Base-by-base conservation (phyloP, 306 rosid genomes). In the Erythrophleum fordii region DNA sequence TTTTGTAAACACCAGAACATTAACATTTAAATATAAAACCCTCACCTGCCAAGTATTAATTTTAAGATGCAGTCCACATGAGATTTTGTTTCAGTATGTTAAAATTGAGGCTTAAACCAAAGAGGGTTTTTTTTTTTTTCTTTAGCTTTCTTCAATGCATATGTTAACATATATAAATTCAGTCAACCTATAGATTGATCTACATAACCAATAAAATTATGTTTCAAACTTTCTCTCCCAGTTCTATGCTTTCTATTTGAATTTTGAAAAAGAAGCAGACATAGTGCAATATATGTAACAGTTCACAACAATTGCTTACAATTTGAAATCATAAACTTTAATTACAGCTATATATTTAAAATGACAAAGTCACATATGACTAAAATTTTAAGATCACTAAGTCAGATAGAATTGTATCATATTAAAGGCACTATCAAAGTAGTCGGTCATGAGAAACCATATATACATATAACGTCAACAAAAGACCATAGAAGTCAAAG, bases 401-500 rank as follows among this genome's bases (percentile, higher is more conserved):
- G 20, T 5, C 17, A 23, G 53, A 55, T 59, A 56, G 12, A 28
- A 55, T 39, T 14, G 12, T 6, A n/a, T 41, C 42, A 23, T 23
- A 64, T 18, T 65, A 62, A 64, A 76, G 41, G 34, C 18, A 34
- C 28, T 42, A 64, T n/a, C 9, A 59, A 34, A 2, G 4, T 59
- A 26, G 66, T 8, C 9, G n/a, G 37, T 59, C 31, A 56, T 56
- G 37, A 12, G 37, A 59, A 59, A 59, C 37, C 18, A 58, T n/a
- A 53, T 20, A n/a, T n/a, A n/a, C 18, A 51, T 4, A 23, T 23
- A 25, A 25, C 14, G 11, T 29, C 22, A 61, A 61, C 11, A 11
- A n/a, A 72, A 20, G 3, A 56, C 52, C 75, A 70, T 17, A 58
- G 12, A 58, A 51, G 41, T 42, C 35, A 71, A 77, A 64, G 35